Conservation (phyloP, 148 eudicot genomes). For the Arctostaphylos glauca region DNA sequence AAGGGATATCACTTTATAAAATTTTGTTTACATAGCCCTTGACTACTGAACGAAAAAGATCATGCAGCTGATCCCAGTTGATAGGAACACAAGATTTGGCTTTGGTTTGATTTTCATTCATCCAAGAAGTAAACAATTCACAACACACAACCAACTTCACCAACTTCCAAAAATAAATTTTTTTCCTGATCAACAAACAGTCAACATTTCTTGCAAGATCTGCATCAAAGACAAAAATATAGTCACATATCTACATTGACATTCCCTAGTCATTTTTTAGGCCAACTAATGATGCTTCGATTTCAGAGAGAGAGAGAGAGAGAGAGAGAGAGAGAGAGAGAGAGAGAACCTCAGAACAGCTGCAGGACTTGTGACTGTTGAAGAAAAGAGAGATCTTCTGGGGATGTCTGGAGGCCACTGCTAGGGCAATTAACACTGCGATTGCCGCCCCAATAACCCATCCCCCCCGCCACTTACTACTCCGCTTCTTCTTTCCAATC, state of each 20-base stretch:
- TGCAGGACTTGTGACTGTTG: constrained; percentile 35
- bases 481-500: constrained; percentile 21
- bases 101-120: neutral
- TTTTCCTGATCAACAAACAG: neutral
- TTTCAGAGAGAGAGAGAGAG: constrained; percentile 15
- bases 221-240: neutral
- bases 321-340: constrained; percentile 17
- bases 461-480: constrained; percentile 28
- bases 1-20: neutral
- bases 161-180: neutral
- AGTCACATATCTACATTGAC: neutral
- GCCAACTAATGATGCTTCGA: neutral
- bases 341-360: constrained; percentile 51
- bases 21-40: neutral
- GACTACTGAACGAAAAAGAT: neutral
- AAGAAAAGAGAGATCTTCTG: constrained; percentile 18
- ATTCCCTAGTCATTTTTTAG: neutral
- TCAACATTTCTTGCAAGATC: neutral
- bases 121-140: neutral
- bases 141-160: neutral
- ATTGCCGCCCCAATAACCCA: constrained; percentile 42
- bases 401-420: constrained; percentile 20
- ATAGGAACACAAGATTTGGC: neutral
- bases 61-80: neutral
- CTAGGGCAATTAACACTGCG: constrained; percentile 36